A percentile compares a stretch with the other conserved stretches of the same genome.
phyloP scores from a whole-genome alignment of 2,329 filamentous ascomycete genomes.

The Colletotrichum gloeosporioides region DNA sequence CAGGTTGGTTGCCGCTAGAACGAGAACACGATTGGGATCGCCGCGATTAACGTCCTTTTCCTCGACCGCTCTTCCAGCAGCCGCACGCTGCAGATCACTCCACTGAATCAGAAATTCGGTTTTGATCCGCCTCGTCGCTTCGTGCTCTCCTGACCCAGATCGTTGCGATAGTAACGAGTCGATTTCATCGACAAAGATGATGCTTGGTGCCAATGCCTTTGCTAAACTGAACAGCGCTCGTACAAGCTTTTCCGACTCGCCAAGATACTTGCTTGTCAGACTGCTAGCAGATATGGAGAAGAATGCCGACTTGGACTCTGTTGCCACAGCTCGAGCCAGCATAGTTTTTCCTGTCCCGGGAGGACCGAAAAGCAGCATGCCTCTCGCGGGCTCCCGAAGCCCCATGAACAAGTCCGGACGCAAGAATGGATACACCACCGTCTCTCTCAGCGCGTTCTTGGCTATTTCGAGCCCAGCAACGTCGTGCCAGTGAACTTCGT shows the following conservation, averaged over 20 bases:
- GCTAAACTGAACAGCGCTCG: slow-evolving; percentile 90
- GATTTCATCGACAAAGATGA: slow-evolving; percentile 99
- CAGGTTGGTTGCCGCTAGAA: slow-evolving; percentile 93
- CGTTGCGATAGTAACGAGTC: slow-evolving; percentile 89
- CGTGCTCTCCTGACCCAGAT: slow-evolving; percentile 84
- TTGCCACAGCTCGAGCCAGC: slow-evolving; percentile 92
- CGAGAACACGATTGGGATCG: slow-evolving; percentile 87
- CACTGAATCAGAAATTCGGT: slow-evolving; percentile 98
- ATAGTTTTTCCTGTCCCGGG: slow-evolving; percentile 99
- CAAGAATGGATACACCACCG: slow-evolving; percentile 95
- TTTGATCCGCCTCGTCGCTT: slow-evolving; percentile 92
- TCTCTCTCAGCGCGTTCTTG: slow-evolving; percentile 91
- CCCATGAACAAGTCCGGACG: slow-evolving; percentile 96
- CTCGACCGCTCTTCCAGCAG: slow-evolving; percentile 78
- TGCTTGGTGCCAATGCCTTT: slow-evolving; percentile 86
- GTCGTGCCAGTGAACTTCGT: slow-evolving; percentile 94
- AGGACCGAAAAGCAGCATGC: slow-evolving; percentile 95
- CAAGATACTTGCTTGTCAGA: slow-evolving; percentile 93
- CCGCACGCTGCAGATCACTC: slow-evolving; percentile 91
- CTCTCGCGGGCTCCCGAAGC: slow-evolving; percentile 88
- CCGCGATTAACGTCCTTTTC: slow-evolving; percentile 73
- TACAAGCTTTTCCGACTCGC: slow-evolving; percentile 96
- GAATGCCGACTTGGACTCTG: slow-evolving; percentile 92
- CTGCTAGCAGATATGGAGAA: slow-evolving; percentile 97
- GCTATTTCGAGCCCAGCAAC: slow-evolving; percentile 90